Percentiles rank a stretch among this genome's conserved stretches.
These are phyloP conservation scores for Flaveria floridana DNA, from an alignment of 140 eudicot genomes.

Conservation along the genomic window DNA sequence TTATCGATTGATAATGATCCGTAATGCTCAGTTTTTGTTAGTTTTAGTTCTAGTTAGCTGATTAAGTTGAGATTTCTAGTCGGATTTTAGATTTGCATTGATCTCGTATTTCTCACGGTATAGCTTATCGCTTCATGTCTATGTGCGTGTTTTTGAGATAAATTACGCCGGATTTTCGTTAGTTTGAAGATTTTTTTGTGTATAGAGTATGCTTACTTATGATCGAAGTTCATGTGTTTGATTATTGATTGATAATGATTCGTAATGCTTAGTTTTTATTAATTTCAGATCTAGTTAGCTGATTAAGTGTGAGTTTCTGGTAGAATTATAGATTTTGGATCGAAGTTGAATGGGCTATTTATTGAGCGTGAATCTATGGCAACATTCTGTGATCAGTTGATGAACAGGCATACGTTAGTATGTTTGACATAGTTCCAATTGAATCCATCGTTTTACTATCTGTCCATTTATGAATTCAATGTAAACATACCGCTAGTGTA, in stretches of 20 bases:
- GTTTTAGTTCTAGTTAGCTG: conserved; percentile 15
- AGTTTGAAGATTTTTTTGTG: not conserved
- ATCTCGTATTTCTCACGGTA: conserved; percentile 57
- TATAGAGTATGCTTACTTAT: conserved; percentile 3
- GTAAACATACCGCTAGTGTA: not conserved
- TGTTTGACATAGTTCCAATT: conserved; percentile 15
- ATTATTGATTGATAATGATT: conserved; percentile 1
- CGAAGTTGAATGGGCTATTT: not conserved
- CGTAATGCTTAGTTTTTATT: not conserved
- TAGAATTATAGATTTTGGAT: not conserved
- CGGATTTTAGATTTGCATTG: not conserved
- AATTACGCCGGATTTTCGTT: conserved; percentile 12
- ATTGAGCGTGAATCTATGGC: not conserved
- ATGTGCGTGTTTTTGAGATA: conserved; percentile 18
- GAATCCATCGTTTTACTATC: conserved; percentile 6
- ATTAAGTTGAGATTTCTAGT: not conserved
- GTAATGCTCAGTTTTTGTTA: not conserved
- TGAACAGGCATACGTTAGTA: not conserved
- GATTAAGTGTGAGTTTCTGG: not conserved
- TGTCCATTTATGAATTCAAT: not conserved
- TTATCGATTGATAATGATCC: not conserved
- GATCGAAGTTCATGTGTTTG: conserved; percentile 21
- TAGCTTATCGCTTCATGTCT: conserved; percentile 21
- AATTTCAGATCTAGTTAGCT: conserved; percentile 12
- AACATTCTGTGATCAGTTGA: conserved; percentile 13